Percentiles rank a stretch among this genome's conserved stretches.
phyloP scores from a whole-genome alignment of 139 green algal genomes.

The Chlamydomonas incerta region DNA sequence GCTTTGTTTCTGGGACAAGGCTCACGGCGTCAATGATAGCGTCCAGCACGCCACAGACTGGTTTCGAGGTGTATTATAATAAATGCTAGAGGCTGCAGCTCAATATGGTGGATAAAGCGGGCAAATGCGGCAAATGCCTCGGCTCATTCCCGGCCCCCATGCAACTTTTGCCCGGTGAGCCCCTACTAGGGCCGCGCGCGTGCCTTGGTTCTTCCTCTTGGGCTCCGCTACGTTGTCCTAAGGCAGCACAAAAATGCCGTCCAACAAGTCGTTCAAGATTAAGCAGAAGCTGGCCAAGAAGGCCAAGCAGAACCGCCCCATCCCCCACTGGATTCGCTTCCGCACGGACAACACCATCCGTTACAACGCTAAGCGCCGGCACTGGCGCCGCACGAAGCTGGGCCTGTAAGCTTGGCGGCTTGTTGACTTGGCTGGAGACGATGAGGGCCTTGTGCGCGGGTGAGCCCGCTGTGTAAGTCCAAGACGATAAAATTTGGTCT shows the following conservation, averaged over 20 bases:
- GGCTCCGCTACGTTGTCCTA: slow-evolving; percentile 7
- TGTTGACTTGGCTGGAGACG: not conserved
- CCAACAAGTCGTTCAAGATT: slow-evolving; percentile 48
- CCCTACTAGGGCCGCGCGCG: not conserved
- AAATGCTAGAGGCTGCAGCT: no score
- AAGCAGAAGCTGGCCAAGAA: slow-evolving; percentile 90
- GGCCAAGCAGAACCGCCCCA: slow-evolving; percentile 97
- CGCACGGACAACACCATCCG: slow-evolving; percentile 95
- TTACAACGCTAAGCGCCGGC: slow-evolving; percentile 96
- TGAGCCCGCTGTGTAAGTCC: not conserved
- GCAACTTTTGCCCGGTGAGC: no score
- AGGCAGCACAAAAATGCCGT: slow-evolving; percentile 41
- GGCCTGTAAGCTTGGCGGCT: slow-evolving; percentile 74
- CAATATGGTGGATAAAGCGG: no score
- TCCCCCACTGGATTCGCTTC: slow-evolving; percentile 97
- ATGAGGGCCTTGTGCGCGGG: slow-evolving; percentile 1
- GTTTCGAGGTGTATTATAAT: no score
- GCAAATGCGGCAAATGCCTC: no score
- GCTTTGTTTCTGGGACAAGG: no score
- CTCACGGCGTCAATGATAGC: no score
- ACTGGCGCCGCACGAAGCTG: slow-evolving; percentile 97
- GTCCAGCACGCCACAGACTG: no score
- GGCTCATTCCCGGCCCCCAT: no score
- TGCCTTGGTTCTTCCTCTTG: slow-evolving; percentile 5
- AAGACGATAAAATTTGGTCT: not conserved